phyloP scores from a whole-genome alignment of 768 basidiomycete genomes.

The Suillus occidentalis region DNA sequence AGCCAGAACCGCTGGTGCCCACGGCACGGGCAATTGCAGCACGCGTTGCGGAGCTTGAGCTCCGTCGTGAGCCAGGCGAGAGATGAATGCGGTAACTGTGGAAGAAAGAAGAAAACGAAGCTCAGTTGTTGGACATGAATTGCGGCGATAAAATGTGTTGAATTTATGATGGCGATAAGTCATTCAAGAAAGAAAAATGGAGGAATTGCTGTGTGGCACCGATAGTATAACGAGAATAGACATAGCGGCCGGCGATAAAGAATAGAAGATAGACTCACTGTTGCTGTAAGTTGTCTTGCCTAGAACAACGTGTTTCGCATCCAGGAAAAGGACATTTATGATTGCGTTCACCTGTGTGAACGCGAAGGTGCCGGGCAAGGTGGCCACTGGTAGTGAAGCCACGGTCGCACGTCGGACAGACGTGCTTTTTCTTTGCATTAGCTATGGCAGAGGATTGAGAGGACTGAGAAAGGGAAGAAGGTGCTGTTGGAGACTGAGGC shows the following conservation, averaged over 20 bases:
- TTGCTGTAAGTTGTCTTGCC: conserved; percentile 82
- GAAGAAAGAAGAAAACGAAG: conserved; percentile 14
- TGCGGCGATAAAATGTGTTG: conserved; percentile 8
- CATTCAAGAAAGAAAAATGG: not conserved
- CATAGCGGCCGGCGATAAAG: conserved; percentile 3
- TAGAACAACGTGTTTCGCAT: conserved; percentile 86
- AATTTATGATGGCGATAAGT: conserved; percentile 11
- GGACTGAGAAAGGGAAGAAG: conserved; percentile 11
- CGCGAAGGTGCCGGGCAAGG: conserved; percentile 82
- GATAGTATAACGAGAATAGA: conserved; percentile 7
- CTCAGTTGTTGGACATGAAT: conserved; percentile 9
- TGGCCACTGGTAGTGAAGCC: conserved; percentile 89
- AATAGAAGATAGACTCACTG: conserved; percentile 21
- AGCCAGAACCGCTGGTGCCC: conserved; percentile 20
- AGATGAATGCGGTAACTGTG: conserved; percentile 77
- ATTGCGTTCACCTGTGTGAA: conserved; percentile 91
- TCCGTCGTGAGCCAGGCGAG: conserved; percentile 74
- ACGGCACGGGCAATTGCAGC: conserved; percentile 53
- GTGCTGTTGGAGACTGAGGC: conserved; percentile 11
- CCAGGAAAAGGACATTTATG: conserved; percentile 96
- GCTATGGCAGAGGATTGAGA: conserved; percentile 6
- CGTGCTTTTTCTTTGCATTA: conserved; percentile 42
- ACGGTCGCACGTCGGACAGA: conserved; percentile 72
- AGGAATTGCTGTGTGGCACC: conserved; percentile 7
- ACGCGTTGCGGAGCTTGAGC: conserved; percentile 53